phyloP scores from a whole-genome alignment of 495 filamentous ascomycete species.

The Penicillium nucicola region DNA sequence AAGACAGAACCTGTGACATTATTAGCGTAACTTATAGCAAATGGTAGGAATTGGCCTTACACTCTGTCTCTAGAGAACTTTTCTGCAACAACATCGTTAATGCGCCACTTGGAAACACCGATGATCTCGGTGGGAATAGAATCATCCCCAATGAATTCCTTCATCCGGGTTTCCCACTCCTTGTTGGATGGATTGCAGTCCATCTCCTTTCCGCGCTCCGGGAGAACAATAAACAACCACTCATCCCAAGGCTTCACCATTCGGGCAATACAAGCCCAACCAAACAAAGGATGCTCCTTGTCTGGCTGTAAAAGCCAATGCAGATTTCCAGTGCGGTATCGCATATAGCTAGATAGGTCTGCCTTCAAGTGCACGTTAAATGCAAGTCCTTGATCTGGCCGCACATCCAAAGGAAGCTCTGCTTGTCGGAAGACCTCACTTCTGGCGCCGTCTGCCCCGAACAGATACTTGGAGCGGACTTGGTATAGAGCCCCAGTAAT shows the following conservation, averaged over 20 bases:
- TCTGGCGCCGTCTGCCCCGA: conserved; percentile 56
- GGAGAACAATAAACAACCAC: conserved; percentile 54
- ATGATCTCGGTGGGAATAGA: conserved; percentile 35
- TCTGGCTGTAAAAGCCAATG: conserved; percentile 56
- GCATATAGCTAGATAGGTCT: conserved; percentile 49
- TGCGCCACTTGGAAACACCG: conserved; percentile 46
- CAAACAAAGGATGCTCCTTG: conserved; percentile 36
- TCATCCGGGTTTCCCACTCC: conserved; percentile 41
- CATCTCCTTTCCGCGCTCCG: conserved; percentile 31
- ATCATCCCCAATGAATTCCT: conserved; percentile 51
- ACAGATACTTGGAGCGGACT: conserved; percentile 51
- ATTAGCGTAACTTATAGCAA: conserved; percentile 38
- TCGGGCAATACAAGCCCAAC: conserved; percentile 38
- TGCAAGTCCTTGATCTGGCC: conserved; percentile 52
- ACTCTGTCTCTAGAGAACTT: conserved; percentile 36
- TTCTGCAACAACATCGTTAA: conserved; percentile 52
- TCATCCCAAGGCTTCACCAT: conserved; percentile 58
- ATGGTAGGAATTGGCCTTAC: conserved; percentile 33
- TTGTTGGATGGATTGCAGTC: conserved; percentile 31
- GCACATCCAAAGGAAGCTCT: conserved; percentile 44
- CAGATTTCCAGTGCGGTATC: conserved; percentile 50
- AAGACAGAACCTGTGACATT: conserved; percentile 44
- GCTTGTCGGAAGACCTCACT: conserved; percentile 50
- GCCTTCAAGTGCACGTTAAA: conserved; percentile 52
- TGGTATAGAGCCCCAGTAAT: conserved; percentile 37